phyloP scores from a whole-genome alignment of 2,329 filamentous ascomycete species.

The Aspergillus sp. region DNA sequence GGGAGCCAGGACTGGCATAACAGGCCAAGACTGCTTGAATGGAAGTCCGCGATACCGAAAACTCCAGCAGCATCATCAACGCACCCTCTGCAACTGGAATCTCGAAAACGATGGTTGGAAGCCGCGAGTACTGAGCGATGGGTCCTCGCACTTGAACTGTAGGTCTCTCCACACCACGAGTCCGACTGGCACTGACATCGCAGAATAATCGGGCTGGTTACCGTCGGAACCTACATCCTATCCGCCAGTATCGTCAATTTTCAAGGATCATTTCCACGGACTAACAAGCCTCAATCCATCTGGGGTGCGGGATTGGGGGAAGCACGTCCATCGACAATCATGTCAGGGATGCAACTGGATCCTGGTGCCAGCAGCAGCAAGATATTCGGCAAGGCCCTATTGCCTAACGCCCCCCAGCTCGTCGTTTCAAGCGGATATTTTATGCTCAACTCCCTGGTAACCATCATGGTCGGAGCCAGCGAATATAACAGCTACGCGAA shows the following conservation, averaged over 20 bases:
- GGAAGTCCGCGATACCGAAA: neutral
- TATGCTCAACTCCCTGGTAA: constrained; percentile 37
- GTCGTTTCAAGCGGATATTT: constrained; percentile 34
- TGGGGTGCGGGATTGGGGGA: constrained; percentile 2
- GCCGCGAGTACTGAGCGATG: constrained; percentile 7
- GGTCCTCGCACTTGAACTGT: constrained; percentile 5
- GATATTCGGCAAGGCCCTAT: constrained; percentile 14
- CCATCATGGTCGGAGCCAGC: constrained; percentile 44
- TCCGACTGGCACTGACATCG: neutral
- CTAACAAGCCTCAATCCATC: too few species aligned
- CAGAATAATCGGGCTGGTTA: neutral
- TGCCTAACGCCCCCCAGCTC: constrained; percentile 35
- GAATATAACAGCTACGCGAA: constrained; percentile 48
- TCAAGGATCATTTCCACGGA: too few species aligned
- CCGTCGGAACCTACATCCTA: neutral
- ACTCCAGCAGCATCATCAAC: neutral
- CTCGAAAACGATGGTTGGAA: constrained; percentile 2
- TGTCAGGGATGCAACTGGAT: neutral
- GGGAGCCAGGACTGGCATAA: neutral
- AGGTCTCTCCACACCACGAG: neutral
- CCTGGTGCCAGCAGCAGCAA: neutral
- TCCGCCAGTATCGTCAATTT: too few species aligned
- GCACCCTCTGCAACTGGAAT: neutral
- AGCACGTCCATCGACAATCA: neutral
- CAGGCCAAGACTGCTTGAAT: too few species aligned